phyloP scores from a whole-genome alignment of 2,329 filamentous ascomycete species.

The Paradendryphiella salina region DNA sequence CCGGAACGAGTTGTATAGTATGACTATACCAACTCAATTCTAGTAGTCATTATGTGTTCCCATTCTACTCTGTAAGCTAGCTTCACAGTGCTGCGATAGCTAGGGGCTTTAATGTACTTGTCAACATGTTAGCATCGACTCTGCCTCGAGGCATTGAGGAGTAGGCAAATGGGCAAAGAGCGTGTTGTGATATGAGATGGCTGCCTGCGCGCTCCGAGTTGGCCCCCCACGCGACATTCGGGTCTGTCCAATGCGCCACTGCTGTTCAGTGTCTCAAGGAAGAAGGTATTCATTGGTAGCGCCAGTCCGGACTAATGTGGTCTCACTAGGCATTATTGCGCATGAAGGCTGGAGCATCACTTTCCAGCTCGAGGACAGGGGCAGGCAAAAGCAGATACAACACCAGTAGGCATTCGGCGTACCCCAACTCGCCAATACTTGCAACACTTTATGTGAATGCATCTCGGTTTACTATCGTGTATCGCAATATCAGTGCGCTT shows the following conservation, averaged over 20 bases:
- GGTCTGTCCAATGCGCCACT: not conserved
- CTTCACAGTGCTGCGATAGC: no score
- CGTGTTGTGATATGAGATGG: not conserved
- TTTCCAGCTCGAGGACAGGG: conserved; percentile 13
- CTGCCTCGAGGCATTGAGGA: no score
- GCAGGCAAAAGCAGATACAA: conserved; percentile 4
- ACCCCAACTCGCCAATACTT: not conserved
- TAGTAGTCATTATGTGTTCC: not conserved
- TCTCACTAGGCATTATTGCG: conserved; percentile 1
- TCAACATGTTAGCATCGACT: no score
- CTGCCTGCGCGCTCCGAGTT: not conserved
- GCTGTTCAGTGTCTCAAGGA: not conserved
- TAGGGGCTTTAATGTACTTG: no score
- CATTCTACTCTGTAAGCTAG: no score
- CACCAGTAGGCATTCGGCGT: not conserved
- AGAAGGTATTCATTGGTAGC: conserved; percentile 8
- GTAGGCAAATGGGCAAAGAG: not conserved
- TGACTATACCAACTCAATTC: not conserved
- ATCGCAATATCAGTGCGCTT: not conserved
- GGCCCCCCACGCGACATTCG: not conserved
- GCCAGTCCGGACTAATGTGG: conserved; percentile 2
- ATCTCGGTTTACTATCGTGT: not conserved
- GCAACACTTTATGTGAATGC: not conserved
- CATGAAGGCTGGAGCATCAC: conserved; percentile 6
- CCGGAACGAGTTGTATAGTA: not conserved